Evolutionary conservation across 768 basidiomycete species (phyloP).

Genomic region (Chlorophyllum brunneum): DNA sequence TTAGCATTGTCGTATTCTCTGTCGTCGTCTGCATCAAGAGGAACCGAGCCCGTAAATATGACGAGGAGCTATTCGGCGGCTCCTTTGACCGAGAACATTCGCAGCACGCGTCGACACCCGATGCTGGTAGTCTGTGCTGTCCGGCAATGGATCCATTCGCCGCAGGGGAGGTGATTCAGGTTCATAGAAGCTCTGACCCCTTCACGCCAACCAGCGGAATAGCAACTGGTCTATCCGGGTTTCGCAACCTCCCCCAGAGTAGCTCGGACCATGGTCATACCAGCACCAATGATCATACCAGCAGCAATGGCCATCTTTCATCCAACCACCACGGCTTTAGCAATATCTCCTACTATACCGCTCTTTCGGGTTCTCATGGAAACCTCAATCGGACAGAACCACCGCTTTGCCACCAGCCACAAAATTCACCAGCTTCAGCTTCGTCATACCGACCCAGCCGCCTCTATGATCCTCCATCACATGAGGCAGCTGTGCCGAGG

Average conservation of each 20-base stretch:
- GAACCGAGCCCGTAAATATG: not conserved
- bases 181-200: not conserved
- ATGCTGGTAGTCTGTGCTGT: not conserved
- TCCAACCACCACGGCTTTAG: conserved; percentile 4
- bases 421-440: not conserved
- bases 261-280: not conserved
- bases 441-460: not conserved
- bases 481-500: not conserved
- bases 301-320: not conserved
- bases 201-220: not conserved
- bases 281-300: not conserved
- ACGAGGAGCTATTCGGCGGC: not conserved
- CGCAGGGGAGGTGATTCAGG: conserved; percentile 5
- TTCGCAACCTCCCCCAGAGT: too few relatives aligned
- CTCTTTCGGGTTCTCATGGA: not conserved
- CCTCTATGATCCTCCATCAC: not conserved
- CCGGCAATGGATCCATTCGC: conserved; percentile 9
- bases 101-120: not conserved
- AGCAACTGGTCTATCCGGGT: too few relatives aligned
- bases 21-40: conserved; percentile 8
- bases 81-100: not conserved
- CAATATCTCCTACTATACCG: conserved; percentile 2
- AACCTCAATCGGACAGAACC: not conserved
- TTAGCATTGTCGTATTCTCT: conserved; percentile 25
- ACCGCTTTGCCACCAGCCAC: not conserved